Conservation (phyloP, 140 eudicot genomes). For the Oenanthe javanica region DNA sequence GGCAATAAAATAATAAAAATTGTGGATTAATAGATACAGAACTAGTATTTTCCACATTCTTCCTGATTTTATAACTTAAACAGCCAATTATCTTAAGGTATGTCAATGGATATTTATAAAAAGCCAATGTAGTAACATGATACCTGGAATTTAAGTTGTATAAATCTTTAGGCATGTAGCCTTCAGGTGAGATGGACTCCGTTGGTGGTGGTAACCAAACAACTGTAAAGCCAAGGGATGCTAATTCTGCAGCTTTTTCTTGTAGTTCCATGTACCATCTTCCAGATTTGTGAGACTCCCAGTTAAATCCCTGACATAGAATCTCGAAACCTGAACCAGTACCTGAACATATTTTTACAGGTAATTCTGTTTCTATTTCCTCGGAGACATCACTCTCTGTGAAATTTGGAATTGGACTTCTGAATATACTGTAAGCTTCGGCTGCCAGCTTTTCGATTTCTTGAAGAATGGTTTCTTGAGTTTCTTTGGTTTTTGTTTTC, state of each 20-base stretch:
- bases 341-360: slow-evolving; percentile 57
- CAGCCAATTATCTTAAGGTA: neutral
- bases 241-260: slow-evolving; percentile 53
- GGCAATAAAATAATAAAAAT: neutral
- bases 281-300: slow-evolving; percentile 95
- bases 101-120: neutral
- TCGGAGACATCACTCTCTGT: slow-evolving; percentile 32
- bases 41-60: neutral
- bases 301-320: slow-evolving; percentile 85
- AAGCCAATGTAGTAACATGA: neutral
- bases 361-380: slow-evolving; percentile 29
- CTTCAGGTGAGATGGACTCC: slow-evolving; percentile 93
- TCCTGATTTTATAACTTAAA: neutral
- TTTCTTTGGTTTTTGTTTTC: slow-evolving; percentile 57
- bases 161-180: slow-evolving; percentile 95
- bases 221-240: slow-evolving; percentile 76
- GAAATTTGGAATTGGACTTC: slow-evolving; percentile 46
- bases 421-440: slow-evolving; percentile 86
- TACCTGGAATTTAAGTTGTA: slow-evolving; percentile 91
- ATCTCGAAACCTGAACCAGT: slow-evolving; percentile 86
- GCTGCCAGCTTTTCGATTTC: slow-evolving; percentile 98
- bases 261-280: slow-evolving; percentile 79
- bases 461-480: slow-evolving; percentile 75
- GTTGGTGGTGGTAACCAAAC: slow-evolving; percentile 99
- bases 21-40: neutral